Conservation (phyloP, 768 basidiomycete species). For the Strobilomyces dryophilus region DNA sequence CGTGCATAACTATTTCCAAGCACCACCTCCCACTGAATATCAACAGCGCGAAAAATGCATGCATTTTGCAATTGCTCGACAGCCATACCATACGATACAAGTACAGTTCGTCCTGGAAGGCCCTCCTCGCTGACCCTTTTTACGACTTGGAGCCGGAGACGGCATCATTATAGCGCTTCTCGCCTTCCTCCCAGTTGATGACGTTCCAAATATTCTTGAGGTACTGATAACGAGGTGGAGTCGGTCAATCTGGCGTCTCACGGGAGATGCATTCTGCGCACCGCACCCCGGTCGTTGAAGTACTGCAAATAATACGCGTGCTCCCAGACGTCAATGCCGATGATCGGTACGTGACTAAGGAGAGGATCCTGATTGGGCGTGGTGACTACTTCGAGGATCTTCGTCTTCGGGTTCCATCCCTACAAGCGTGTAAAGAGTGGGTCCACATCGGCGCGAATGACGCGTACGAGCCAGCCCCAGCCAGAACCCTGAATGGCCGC, state of each 20-base stretch:
- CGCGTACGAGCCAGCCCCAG: slow-evolving; percentile 93
- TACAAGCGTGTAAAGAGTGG: slow-evolving; percentile 20
- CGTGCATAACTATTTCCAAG: too few species aligned
- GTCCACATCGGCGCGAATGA: not conserved
- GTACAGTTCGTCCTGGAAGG: not conserved
- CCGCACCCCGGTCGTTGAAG: slow-evolving; percentile 90
- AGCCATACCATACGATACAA: slow-evolving; percentile 4
- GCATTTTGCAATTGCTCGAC: not conserved
- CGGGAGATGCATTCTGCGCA: slow-evolving; percentile 38
- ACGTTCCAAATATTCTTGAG: slow-evolving; percentile 62
- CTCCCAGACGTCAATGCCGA: slow-evolving; percentile 95
- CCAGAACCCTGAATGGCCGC: slow-evolving; percentile 89
- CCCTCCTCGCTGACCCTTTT: not conserved
- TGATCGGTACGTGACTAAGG: slow-evolving; percentile 70
- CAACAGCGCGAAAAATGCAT: too few species aligned
- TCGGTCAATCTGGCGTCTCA: not conserved
- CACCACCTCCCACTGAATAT: too few species aligned
- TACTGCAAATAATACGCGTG: slow-evolving; percentile 98
- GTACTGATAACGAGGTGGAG: slow-evolving; percentile 41
- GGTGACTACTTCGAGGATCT: slow-evolving; percentile 80
- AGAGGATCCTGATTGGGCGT: slow-evolving; percentile 97
- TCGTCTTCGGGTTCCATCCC: slow-evolving; percentile 70
- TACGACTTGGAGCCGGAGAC: slow-evolving; percentile 35
- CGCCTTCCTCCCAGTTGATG: slow-evolving; percentile 72
- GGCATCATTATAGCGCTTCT: slow-evolving; percentile 55